phyloP scores from a whole-genome alignment of 306 rosid species.

The Delonix regia region DNA sequence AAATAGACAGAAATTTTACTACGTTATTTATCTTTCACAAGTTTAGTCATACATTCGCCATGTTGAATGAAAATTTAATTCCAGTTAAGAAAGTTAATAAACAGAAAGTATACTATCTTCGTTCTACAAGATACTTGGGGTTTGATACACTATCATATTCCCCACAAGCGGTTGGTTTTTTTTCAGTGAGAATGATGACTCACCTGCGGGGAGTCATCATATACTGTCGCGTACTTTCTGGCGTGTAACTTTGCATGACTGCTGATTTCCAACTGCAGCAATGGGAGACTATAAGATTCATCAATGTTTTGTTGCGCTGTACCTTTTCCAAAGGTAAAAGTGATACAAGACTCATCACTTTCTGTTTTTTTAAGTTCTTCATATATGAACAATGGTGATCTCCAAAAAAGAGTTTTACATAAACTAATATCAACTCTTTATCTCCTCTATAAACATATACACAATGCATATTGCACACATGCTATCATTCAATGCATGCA shows the following conservation, averaged over 20 bases:
- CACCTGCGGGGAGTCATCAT: not conserved
- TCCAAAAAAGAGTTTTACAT: not conserved
- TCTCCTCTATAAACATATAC: not conserved
- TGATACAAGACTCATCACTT: not conserved
- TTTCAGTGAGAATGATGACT: not conserved
- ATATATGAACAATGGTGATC: not conserved
- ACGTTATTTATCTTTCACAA: too few species aligned
- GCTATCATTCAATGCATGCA: conserved; percentile 33
- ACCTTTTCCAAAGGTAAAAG: not conserved
- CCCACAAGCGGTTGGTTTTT: not conserved
- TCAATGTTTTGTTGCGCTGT: not conserved
- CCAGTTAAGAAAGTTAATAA: not conserved
- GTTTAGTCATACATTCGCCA: not conserved
- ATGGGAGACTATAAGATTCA: not conserved
- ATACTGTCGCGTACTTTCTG: not conserved
- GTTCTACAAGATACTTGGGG: not conserved
- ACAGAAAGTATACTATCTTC: not conserved
- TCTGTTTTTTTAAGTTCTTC: not conserved
- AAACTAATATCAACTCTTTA: not conserved
- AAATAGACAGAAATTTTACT: too few species aligned
- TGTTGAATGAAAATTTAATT: too few species aligned
- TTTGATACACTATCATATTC: not conserved
- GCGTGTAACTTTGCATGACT: not conserved
- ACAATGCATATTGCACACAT: conserved; percentile 11
- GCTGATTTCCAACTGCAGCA: not conserved